phyloP scores from a whole-genome alignment of 768 basidiomycete genomes.

The Asterophora lycoperdoides region DNA sequence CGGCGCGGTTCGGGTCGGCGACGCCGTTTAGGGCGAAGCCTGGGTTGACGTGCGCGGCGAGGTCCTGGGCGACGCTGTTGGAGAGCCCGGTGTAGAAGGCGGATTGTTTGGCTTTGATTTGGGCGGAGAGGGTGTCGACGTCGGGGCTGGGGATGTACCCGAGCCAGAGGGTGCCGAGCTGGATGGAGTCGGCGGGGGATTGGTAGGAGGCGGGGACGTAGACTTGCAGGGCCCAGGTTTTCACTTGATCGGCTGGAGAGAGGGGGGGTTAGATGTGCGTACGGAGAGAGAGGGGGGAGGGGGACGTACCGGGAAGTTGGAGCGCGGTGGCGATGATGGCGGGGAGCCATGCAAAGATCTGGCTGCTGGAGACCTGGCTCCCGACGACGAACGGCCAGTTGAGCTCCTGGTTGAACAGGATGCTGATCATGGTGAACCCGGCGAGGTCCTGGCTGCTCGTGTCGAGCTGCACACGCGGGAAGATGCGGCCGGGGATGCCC shows the following conservation, averaged over 20 bases:
- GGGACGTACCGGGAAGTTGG: constrained; percentile 26
- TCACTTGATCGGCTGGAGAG: constrained; percentile 30
- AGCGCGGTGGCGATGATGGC: constrained; percentile 31
- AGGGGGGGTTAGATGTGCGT: not conserved
- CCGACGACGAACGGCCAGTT: constrained; percentile 68
- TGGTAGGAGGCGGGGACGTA: constrained; percentile 59
- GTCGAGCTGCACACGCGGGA: constrained; percentile 32
- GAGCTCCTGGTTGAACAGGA: constrained; percentile 57
- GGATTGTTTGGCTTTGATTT: constrained; percentile 60
- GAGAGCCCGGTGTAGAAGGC: constrained; percentile 56
- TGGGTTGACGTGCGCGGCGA: constrained; percentile 68
- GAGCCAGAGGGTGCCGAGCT: constrained; percentile 67
- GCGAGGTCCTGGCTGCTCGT: constrained; percentile 25
- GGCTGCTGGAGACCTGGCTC: constrained; percentile 54
- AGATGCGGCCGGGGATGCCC: constrained; percentile 59
- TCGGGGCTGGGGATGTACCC: constrained; percentile 57
- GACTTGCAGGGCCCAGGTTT: constrained; percentile 59
- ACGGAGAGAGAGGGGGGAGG: no score
- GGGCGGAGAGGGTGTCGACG: constrained; percentile 58
- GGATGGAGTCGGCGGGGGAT: constrained; percentile 37
- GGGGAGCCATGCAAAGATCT: constrained; percentile 77
- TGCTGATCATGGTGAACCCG: constrained; percentile 50
- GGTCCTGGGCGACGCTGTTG: constrained; percentile 41
- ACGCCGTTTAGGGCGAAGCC: constrained; percentile 56
- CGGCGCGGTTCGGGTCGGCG: constrained; percentile 35